Evolutionary conservation across 2,329 filamentous ascomycete genomes (phyloP), one percentile per base, ranked within the genome.

Genomic region (Trichophaea hybrida): DNA sequence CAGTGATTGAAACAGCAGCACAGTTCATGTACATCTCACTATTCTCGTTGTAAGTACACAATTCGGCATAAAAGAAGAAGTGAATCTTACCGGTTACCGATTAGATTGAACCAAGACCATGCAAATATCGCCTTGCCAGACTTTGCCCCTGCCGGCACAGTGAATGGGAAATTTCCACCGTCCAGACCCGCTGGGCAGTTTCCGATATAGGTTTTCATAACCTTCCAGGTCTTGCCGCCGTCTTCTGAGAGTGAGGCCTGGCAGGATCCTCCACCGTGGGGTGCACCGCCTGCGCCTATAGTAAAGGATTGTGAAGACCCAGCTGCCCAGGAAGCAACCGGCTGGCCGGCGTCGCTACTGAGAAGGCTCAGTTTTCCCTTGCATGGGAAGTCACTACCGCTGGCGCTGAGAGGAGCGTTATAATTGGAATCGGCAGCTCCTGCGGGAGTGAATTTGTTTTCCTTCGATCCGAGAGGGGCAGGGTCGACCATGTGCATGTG

Each of bases 21-120:
- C 91, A 98, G 78, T 96, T 94, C 89, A 95, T 94, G 78, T 97
- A 96, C 78, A 95, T 88, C 71, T 97, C 93, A 0, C 90, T 84
- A 5, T 64, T 44, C 5, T 24, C 15, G 40, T 6, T 15, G 12
- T 50, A 2, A 49, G 46, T 24, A 2, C 8, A 13, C 13, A 49
- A 49, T 13, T 24, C 10, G 4, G 17, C 13, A 24, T 24, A 49
- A 49, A 4, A 31, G 17, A 49, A 13, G 46, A 10, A 49, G 4
- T 8, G 10, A 10, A 15, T 10, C 48, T 50, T 33, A 50, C 32
- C 58, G 53, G 75, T 95, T 94, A 1, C 93, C 93, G 6, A 94
- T 70, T 61, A 85, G 85, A 73, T 97, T 97, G 73, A 94, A 81
- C 93, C 93, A 97, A 0, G 88, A 88, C 89, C 90, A 97, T 0